phyloP scores from a whole-genome alignment of 1,284 basidiomycete genomes.

The Austropuccinia psidii region DNA sequence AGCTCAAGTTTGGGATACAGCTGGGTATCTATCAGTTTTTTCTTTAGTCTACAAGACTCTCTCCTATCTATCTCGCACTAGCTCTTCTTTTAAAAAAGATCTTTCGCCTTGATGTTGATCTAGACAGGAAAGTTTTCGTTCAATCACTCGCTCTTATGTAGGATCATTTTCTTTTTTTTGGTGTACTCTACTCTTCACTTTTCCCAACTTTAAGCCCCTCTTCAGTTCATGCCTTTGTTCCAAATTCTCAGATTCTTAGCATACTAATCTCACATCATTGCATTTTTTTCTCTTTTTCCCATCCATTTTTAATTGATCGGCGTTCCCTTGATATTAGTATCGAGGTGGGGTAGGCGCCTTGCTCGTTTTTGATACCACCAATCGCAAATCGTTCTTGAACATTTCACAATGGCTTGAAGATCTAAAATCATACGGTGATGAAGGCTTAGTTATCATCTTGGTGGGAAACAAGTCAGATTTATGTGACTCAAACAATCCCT shows the following conservation, averaged over 20 bases:
- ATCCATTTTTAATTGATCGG: neutral
- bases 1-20: conserved; percentile 36
- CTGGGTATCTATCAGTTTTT: conserved; percentile 5
- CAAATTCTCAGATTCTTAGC: neutral
- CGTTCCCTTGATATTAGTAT: conserved; percentile 3
- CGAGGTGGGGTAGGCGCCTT: conserved; percentile 32
- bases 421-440: conserved; percentile 31
- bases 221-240: neutral
- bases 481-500: neutral
- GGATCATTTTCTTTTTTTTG: neutral
- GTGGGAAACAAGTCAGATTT: conserved; percentile 34
- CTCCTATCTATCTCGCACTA: too few relatives aligned
- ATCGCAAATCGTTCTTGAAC: conserved; percentile 22
- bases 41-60: neutral
- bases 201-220: neutral
- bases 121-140: conserved; percentile 35
- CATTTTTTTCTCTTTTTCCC: neutral
- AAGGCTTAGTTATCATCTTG: conserved; percentile 2
- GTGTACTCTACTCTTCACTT: neutral
- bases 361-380: conserved; percentile 31
- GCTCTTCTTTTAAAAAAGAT: neutral
- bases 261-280: neutral
- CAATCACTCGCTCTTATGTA: conserved; percentile 36
- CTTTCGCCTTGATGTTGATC: neutral
- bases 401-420: conserved; percentile 29